Evolutionary conservation across 768 basidiomycete genomes (phyloP).

Genomic region (Amanita inopinata): DNA sequence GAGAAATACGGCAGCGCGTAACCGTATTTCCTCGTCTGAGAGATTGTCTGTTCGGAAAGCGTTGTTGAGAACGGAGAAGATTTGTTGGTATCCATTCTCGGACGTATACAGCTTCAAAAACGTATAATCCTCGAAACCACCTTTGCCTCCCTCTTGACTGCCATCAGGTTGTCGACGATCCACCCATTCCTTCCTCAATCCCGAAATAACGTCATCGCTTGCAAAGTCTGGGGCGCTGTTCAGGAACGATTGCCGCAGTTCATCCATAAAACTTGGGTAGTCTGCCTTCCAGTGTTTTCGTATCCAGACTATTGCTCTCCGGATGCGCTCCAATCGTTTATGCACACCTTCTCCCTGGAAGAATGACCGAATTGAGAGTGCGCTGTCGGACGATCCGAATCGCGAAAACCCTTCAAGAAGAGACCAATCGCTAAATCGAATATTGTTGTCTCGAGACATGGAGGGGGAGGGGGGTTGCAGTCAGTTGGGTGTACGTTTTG

Average conservation of each 20-base stretch:
- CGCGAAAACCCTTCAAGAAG: constrained; percentile 8
- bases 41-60: constrained; percentile 13
- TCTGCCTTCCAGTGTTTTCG: constrained; percentile 13
- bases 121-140: constrained; percentile 12
- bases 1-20: constrained; percentile 15
- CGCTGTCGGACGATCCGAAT: constrained; percentile 5
- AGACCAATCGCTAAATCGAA: constrained; percentile 9
- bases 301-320: constrained; percentile 13
- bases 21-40: constrained; percentile 8
- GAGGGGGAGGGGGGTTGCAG: not conserved
- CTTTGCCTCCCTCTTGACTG: not conserved
- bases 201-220: constrained; percentile 9
- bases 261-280: constrained; percentile 13
- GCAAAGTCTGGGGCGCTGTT: constrained; percentile 7
- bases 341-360: constrained; percentile 14
- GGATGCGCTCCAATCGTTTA: constrained; percentile 11
- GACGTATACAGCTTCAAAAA: constrained; percentile 15
- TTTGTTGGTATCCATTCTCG: constrained; percentile 13
- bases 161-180: constrained; percentile 9
- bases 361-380: constrained; percentile 10
- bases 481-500: no score
- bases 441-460: not conserved
- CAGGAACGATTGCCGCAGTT: constrained; percentile 11
- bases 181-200: constrained; percentile 12
- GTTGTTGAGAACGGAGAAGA: constrained; percentile 15